These are phyloP conservation scores for Chaetomiaceae sp. DNA, from an alignment of 2,329 filamentous ascomycete species.

Conservation along the genomic window DNA sequence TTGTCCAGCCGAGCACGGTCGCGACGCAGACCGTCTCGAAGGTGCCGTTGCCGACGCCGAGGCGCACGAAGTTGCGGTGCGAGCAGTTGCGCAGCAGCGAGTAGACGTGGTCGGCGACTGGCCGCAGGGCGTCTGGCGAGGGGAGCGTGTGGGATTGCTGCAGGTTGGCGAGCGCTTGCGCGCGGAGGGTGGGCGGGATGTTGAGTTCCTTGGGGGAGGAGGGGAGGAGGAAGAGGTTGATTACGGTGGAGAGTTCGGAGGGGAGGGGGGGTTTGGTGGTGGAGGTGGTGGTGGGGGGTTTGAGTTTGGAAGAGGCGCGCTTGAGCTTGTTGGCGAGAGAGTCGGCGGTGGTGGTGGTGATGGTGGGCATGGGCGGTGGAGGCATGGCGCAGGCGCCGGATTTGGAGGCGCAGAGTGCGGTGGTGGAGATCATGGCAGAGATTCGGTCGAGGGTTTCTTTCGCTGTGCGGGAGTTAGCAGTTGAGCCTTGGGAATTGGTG, in stretches of 20 bases:
- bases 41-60: slow-evolving; percentile 48
- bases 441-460: slow-evolving; percentile 31
- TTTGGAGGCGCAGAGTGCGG: slow-evolving; percentile 13
- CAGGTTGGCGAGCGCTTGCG: slow-evolving; percentile 33
- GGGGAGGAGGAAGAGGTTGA: slow-evolving; percentile 36
- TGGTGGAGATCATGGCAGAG: slow-evolving; percentile 22
- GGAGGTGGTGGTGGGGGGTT: slow-evolving; percentile 11
- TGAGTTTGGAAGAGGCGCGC: too few relatives aligned
- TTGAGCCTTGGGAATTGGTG: neutral
- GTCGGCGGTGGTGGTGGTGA: too few relatives aligned
- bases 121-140: slow-evolving; percentile 30
- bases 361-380: slow-evolving; percentile 6
- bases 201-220: slow-evolving; percentile 42
- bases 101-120: slow-evolving; percentile 42
- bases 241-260: slow-evolving; percentile 35
- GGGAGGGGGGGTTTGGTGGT: slow-evolving; percentile 13
- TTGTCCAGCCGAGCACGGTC: slow-evolving; percentile 37
- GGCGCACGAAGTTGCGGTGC: slow-evolving; percentile 44
- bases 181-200: slow-evolving; percentile 38
- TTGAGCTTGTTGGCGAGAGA: slow-evolving; percentile 1
- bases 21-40: slow-evolving; percentile 44
- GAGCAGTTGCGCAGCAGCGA: slow-evolving; percentile 42
- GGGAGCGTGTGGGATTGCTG: slow-evolving; percentile 21
- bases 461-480: slow-evolving; percentile 16
- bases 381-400: slow-evolving; percentile 10